Conservation (phyloP, 192 early-diverging fungal genomes). For the Powellomyces hirtus region DNA sequence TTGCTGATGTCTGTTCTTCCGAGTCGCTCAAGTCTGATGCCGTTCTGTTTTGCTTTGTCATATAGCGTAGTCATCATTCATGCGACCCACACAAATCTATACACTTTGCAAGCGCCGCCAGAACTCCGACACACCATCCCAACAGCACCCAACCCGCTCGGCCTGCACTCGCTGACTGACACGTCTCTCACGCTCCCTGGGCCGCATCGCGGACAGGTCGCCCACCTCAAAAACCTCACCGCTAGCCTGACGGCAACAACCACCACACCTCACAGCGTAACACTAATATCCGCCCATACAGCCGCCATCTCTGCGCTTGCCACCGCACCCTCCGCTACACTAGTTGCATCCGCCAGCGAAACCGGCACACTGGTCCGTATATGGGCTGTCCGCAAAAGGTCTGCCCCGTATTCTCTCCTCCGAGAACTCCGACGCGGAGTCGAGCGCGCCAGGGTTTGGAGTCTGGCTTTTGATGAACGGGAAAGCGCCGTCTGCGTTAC, state of each 20-base stretch:
- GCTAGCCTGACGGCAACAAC: slow-evolving; percentile 24
- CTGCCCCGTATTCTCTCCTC: slow-evolving; percentile 45
- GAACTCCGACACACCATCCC: slow-evolving; percentile 77
- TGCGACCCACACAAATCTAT: slow-evolving; percentile 77
- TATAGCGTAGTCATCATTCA: neutral
- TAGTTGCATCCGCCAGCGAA: slow-evolving; percentile 81
- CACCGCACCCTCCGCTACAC: slow-evolving; percentile 71
- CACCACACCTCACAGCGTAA: slow-evolving; percentile 50
- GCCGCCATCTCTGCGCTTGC: slow-evolving; percentile 75
- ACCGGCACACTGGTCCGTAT: slow-evolving; percentile 92
- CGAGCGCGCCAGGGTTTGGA: slow-evolving; percentile 84
- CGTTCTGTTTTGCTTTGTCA: neutral
- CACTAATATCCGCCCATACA: slow-evolving; percentile 81
- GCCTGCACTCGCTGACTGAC: slow-evolving; percentile 33
- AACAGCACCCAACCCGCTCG: slow-evolving; percentile 80
- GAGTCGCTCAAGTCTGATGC: too few relatives aligned
- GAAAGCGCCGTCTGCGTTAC: slow-evolving; percentile 78
- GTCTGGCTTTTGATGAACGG: slow-evolving; percentile 82
- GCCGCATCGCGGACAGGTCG: slow-evolving; percentile 78
- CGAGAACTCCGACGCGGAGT: slow-evolving; percentile 86
- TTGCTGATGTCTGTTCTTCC: neutral
- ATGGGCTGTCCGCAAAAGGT: slow-evolving; percentile 57
- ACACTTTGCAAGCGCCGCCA: slow-evolving; percentile 69
- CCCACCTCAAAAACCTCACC: slow-evolving; percentile 51
- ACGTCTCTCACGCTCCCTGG: slow-evolving; percentile 76